phyloP scores from a whole-genome alignment of 352 stramenopile species.

The Phytophthora fragariaefolia region DNA sequence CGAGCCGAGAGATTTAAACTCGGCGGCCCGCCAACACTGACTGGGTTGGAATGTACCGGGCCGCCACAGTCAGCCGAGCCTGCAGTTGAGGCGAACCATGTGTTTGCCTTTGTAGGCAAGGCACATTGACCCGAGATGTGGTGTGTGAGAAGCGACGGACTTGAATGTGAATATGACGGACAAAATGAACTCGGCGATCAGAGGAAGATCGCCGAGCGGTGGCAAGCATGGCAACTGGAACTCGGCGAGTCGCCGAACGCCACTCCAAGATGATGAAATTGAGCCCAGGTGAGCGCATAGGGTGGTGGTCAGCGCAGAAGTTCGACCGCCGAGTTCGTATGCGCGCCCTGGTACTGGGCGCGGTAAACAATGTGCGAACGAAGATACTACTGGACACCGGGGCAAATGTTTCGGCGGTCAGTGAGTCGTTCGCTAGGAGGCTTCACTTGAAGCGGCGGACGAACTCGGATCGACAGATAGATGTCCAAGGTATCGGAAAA shows the following conservation, averaged over 20 bases:
- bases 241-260: too few species aligned
- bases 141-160: too few species aligned
- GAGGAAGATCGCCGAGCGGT: too few species aligned
- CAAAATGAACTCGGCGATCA: too few species aligned
- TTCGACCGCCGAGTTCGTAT: not conserved
- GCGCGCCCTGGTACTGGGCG: not conserved
- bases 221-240: too few species aligned
- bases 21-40: constrained; percentile 12
- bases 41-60: constrained; percentile 11
- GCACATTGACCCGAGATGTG: too few species aligned
- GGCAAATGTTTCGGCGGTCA: not conserved
- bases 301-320: not conserved
- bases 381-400: not conserved
- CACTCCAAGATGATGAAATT: not conserved
- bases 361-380: not conserved
- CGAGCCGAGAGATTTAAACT: constrained; percentile 15
- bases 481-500: not conserved
- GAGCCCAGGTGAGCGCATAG: not conserved
- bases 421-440: not conserved
- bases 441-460: not conserved
- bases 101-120: too few species aligned
- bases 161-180: too few species aligned
- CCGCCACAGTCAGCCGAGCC: constrained; percentile 12
- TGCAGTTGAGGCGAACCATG: constrained; percentile 4
- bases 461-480: too few species aligned